Base-by-base conservation (phyloP, 1,284 basidiomycete genomes). In the Pholiota adiposa region DNA sequence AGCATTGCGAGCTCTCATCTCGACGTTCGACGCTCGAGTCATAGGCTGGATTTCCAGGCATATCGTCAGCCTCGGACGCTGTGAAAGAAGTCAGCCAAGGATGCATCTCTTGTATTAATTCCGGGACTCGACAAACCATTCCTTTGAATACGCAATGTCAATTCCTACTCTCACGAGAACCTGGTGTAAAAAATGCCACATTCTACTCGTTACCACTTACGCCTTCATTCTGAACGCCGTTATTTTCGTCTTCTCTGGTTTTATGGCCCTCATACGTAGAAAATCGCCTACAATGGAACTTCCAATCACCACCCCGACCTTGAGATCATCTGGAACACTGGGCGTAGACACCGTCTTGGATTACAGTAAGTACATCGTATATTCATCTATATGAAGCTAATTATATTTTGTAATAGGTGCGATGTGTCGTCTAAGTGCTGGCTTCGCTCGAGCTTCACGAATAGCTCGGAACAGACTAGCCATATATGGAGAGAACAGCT, bases 371-470 rank as follows among this genome's bases (percentile, higher is more conserved):
- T 19, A 25, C 4, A 14, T 46, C 23, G 8, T 23, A 25, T 34
- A 14, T 34, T 7, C 9, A 33, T 46, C 5, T 38, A n/a, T 16
- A 23, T 14, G 8, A 8, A 2, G 7, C 5, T 36, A n/a, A 48
- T 14, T 36, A 11, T 14, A 25, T 21, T 36, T 51, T 5, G n/a
- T 9, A 27, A 46, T 6, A 55, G 54, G 19, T 36, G 46, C 23
- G 4, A 5, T 25, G 19, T 48, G 53, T 48, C 53, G 12, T 31
- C 53, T 54, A 29, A 36, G 31, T 36, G 19, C 40, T 34, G 54
- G 54, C 2, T 48, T 55, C 12, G 43, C 54, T 38, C 54, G 44
- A 9, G 21, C 44, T 18, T 48, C 54, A 23, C 43, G 54, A 33
- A 27, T 48, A 12, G 54, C 43, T 21, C 29, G 44, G n/a, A 33